Conservation (phyloP, 1,284 basidiomycete genomes). For the Entoloma clypeatum region DNA sequence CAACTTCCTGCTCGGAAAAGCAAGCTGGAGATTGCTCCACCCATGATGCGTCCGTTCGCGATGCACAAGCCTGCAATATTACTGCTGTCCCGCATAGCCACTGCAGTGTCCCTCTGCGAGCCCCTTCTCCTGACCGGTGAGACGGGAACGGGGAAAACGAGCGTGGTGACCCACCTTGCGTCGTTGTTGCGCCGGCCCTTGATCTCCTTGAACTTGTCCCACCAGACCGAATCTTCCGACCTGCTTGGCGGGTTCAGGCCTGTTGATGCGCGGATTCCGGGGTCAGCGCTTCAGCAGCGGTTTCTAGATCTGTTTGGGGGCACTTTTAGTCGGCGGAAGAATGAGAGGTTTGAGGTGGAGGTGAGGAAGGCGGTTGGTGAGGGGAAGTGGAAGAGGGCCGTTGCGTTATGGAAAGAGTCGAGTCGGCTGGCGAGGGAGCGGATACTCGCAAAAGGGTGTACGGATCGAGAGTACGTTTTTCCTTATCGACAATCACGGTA, state of each 20-base stretch:
- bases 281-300: conserved; percentile 66
- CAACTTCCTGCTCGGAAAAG: conserved; percentile 44
- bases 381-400: conserved; percentile 83
- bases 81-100: conserved; percentile 81
- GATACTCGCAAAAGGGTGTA: conserved; percentile 45
- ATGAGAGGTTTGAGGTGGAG: conserved; percentile 83
- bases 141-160: conserved; percentile 99
- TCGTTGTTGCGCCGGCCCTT: conserved; percentile 75
- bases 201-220: conserved; percentile 90
- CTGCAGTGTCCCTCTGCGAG: conserved; percentile 72
- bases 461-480: conserved; percentile 38
- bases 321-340: conserved; percentile 90
- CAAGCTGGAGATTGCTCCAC: conserved; percentile 32
- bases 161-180: conserved; percentile 86
- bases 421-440: conserved; percentile 64
- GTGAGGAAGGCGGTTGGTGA: conserved; percentile 82
- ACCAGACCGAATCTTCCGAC: conserved; percentile 96
- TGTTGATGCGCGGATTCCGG: conserved; percentile 81
- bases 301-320: conserved; percentile 85
- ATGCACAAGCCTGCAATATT: conserved; percentile 84
- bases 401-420: conserved; percentile 84
- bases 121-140: conserved; percentile 94
- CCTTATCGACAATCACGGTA: not conserved
- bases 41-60: conserved; percentile 68
- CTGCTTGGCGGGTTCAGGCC: conserved; percentile 96